Base-by-base conservation (phyloP, 139 green algal genomes). In the Chlamydomonas schloesseri region DNA sequence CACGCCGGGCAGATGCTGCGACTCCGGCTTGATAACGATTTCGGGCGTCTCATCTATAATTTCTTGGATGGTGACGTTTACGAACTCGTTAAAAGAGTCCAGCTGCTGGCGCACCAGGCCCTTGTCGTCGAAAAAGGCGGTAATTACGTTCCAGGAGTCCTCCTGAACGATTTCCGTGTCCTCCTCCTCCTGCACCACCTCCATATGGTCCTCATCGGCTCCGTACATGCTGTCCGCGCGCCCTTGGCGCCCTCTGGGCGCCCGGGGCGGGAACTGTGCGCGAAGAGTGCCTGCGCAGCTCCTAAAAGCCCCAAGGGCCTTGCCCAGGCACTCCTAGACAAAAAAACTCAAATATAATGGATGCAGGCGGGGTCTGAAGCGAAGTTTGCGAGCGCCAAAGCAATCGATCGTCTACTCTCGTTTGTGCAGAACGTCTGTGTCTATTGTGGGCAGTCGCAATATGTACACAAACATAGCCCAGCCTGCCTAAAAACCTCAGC, bases 61-160 rank as follows among this genome's bases (percentile, higher is more conserved):
- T n/a, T 91, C 91, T 79, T 92, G 88, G 87, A 99, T 98, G 53
- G 94, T 98, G 90, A 98, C 97, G 78, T 94, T 86, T 60, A 99
- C 94, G 88, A 99, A 99, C 89, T 99, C 96, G 72, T 99, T 98
- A 93, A 99, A 99, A 1, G 96, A 99, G 90, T 99, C 98, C 65
- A 99, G 93, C 94, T 99, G 98, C 94, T 99, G 98, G 24, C 96
- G 93, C 42, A 99, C 98, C 3, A 99, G 91, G 34, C 97, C 97
- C 86, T 99, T 99, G 71, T 98, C 94, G 73, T 98, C 94, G 76
- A 99, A 99, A 70, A 98, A 99, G 1, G 89, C 88, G 13, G 86
- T 88, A 64, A 94, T 93, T 29, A 94, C 91, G 47, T 88, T 89
- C 91, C 91, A 94, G 10, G 90, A 87, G 70, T 95, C 90, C 84